Evolutionary conservation across 2,329 filamentous ascomycete species (phyloP).

Genomic region (Fusarium armeniacum): DNA sequence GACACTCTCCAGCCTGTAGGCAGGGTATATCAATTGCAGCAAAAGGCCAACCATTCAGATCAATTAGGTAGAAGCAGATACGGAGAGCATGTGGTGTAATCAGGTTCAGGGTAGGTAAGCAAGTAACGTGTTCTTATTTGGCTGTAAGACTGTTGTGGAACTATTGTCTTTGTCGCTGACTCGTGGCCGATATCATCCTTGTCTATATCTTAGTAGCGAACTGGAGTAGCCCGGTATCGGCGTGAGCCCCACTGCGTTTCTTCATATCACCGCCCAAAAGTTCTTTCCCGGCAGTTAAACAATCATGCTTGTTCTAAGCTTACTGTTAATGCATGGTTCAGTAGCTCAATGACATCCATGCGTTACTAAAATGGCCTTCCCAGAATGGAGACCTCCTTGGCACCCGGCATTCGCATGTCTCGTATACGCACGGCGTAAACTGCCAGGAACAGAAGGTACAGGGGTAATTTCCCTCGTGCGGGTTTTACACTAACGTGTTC

Average conservation of each 20-base stretch:
- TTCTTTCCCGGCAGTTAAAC: neutral
- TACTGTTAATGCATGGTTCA: neutral
- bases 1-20: too few species aligned
- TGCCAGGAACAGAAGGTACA: conserved; percentile 27
- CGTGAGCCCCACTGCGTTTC: neutral
- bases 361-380: neutral
- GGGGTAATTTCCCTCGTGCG: neutral
- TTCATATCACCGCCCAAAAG: neutral
- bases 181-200: neutral
- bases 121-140: too few species aligned
- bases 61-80: too few species aligned
- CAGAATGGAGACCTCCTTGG: neutral
- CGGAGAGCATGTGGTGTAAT: too few species aligned
- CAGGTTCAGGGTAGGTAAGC: too few species aligned
- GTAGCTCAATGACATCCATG: neutral
- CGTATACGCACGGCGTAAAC: conserved; percentile 16
- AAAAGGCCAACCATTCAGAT: too few species aligned
- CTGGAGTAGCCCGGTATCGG: neutral
- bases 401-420: neutral
- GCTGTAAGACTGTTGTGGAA: too few species aligned
- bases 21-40: too few species aligned
- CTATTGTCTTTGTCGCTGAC: too few species aligned
- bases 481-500: conserved; percentile 8
- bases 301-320: neutral
- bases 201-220: neutral